A percentile compares a stretch with the other conserved stretches of the same genome.
phyloP scores from a whole-genome alignment of 192 early-diverging fungal genomes.

The Backusella circina region DNA sequence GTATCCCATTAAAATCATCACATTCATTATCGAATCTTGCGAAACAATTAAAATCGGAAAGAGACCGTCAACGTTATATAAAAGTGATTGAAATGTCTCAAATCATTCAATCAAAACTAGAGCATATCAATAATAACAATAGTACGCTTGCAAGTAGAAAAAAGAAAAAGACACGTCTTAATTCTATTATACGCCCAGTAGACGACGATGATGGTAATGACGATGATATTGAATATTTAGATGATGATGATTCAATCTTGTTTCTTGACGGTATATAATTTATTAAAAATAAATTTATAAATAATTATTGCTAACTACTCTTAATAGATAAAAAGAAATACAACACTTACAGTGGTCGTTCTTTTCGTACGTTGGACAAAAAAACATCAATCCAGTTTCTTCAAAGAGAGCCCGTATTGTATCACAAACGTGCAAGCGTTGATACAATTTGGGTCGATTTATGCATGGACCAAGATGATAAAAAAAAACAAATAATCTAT shows the following conservation, averaged over 20 bases:
- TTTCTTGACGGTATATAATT: slow-evolving; percentile 1
- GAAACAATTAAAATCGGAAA: neutral
- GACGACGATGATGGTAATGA: neutral
- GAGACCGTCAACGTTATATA: neutral
- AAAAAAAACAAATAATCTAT: neutral
- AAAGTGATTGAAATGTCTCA: slow-evolving; percentile 13
- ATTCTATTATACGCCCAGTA: neutral
- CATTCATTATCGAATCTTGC: neutral
- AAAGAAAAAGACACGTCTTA: neutral
- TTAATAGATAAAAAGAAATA: slow-evolving; percentile 8
- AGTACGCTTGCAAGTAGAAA: neutral
- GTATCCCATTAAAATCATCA: neutral
- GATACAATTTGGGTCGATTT: slow-evolving; percentile 6
- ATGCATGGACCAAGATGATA: neutral
- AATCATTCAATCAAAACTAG: slow-evolving; percentile 2
- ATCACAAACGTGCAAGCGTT: neutral
- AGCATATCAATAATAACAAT: neutral
- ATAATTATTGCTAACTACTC: neutral
- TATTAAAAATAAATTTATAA: neutral
- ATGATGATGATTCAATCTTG: neutral
- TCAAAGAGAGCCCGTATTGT: neutral
- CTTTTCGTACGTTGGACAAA: neutral
- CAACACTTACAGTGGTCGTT: neutral
- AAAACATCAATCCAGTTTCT: slow-evolving; percentile 8
- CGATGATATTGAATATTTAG: neutral